These are phyloP conservation scores for Trichoderma polysporum DNA, from an alignment of 2,329 filamentous ascomycete genomes.

Conservation along the genomic window DNA sequence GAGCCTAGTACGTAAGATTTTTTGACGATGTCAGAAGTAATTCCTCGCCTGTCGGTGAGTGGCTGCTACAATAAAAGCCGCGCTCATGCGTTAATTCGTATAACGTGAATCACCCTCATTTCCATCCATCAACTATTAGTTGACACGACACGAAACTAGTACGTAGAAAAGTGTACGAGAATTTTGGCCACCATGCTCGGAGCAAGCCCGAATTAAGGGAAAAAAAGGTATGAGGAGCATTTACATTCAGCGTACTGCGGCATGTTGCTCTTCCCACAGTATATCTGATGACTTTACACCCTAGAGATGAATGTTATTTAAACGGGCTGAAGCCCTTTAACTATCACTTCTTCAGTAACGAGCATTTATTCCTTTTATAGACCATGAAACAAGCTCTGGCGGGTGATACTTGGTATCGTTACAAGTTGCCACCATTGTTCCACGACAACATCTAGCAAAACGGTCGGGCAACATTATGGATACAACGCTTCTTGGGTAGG, in stretches of 20 bases:
- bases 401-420: no score
- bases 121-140: no score
- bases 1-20: neutral
- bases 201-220: neutral
- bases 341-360: neutral
- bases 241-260: neutral
- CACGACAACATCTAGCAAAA: no score
- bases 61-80: neutral
- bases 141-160: neutral
- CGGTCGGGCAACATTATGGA: no score
- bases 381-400: no score
- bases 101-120: neutral
- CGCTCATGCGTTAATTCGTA: neutral
- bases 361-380: no score
- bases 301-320: no score
- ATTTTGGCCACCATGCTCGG: neutral
- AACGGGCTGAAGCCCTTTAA: no score
- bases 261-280: no score
- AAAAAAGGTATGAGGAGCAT: neutral
- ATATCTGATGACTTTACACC: no score
- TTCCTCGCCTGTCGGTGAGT: neutral
- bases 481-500: no score
- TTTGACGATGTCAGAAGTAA: neutral
- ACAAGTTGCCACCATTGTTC: no score
- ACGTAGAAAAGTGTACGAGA: neutral